Evolutionary conservation across 1,284 basidiomycete species (phyloP), one percentile per base, ranked within the genome.

Genomic region (Cerrena zonata): DNA sequence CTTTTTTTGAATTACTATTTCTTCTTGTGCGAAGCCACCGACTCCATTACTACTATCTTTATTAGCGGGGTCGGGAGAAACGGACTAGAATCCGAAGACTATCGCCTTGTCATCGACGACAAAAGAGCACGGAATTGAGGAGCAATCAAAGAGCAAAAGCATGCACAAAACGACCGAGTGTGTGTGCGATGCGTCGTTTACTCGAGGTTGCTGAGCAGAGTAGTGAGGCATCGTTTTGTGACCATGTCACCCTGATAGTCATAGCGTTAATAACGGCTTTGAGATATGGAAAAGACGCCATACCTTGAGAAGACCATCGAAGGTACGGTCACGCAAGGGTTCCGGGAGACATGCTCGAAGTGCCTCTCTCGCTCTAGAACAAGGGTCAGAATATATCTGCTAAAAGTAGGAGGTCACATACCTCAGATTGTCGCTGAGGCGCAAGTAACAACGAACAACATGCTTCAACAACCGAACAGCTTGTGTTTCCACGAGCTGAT

Each of bases 401-500:
- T 5, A 18, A 13, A 4, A 2, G 36, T 36, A 23, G n/a, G 38
- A 18, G 36, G 24, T 41, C 15, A 37, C 15, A 53, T 60, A 92
- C 89, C 94, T 82, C 51, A 95, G 75, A 64, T 99, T 99, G 71
- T 99, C 96, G 66, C 93, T 96, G 59, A 99, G 76, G 37, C 96
- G 81, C 53, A 99, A 72, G 66, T 99, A 99, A 70, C 96, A 99
- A 52, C 96, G 77, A 18, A 99, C 96, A 46, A 99, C 96, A 66
- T 99, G 96, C 72, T 99, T 99, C 60, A 99, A 75, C 49, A 99
- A 73, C 59, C 96, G 77, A 30, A 99, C 95, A 7, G 96, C 96
- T 70, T 98, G 96, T 2, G 89, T 96, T 71, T 99, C 96, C 48
- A 96, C 92, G 43, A 97, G 77, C 63, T 95, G 92, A 62, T 86